Conservation (phyloP, 2,329 filamentous ascomycete genomes). For the Zymoseptoria tritici region DNA sequence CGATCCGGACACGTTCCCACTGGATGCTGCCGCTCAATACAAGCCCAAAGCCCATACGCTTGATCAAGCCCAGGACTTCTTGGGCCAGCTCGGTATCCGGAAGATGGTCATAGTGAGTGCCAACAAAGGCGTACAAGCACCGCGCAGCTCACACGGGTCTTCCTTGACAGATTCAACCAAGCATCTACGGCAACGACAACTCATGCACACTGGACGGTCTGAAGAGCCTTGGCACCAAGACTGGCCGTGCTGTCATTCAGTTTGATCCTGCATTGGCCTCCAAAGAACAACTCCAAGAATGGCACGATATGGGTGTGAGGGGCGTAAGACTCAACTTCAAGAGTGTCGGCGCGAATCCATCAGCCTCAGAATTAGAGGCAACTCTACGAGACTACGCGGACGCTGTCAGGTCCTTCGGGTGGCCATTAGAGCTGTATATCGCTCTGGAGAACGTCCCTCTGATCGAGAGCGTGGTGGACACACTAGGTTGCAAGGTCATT, state of each 20-base stretch:
- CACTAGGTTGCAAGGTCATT: slow-evolving; percentile 45
- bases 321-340: slow-evolving; percentile 54
- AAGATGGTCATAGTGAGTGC: slow-evolving; percentile 46
- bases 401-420: slow-evolving; percentile 43
- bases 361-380: slow-evolving; percentile 34
- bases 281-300: slow-evolving; percentile 38
- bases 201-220: slow-evolving; percentile 51
- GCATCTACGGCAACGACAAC: slow-evolving; percentile 56
- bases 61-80: slow-evolving; percentile 45
- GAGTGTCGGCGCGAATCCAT: slow-evolving; percentile 40
- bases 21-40: slow-evolving; percentile 46
- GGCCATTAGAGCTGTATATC: slow-evolving; percentile 54
- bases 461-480: slow-evolving; percentile 44
- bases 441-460: slow-evolving; percentile 44
- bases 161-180: slow-evolving; percentile 41
- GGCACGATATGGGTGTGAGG: slow-evolving; percentile 52
- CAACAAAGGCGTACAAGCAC: neutral
- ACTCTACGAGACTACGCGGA: slow-evolving; percentile 44
- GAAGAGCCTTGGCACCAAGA: slow-evolving; percentile 39
- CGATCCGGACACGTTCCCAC: slow-evolving; percentile 45
- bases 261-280: slow-evolving; percentile 44
- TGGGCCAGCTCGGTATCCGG: slow-evolving; percentile 43
- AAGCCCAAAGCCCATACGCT: slow-evolving; percentile 44
- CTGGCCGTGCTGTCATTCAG: slow-evolving; percentile 49
- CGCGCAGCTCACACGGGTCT: neutral